Evolutionary conservation across 1,139 yeast species (phyloP).

Genomic region (Spathaspora sp.): DNA sequence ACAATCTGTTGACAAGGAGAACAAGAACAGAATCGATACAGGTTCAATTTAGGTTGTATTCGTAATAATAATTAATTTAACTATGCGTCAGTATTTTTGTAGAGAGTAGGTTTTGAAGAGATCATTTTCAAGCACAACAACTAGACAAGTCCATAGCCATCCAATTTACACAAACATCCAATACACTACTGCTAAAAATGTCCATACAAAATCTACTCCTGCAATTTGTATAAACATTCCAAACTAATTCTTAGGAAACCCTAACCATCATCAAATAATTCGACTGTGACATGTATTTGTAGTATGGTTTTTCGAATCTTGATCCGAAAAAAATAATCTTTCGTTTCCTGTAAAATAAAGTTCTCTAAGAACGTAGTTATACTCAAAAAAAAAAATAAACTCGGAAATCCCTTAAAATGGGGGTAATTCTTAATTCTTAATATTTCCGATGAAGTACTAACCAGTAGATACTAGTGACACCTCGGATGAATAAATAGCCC

Average conservation of each 20-base stretch:
- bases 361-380: not conserved
- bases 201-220: not conserved
- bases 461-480: too few relatives aligned
- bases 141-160: too few relatives aligned
- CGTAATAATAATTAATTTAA: too few relatives aligned
- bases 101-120: too few relatives aligned
- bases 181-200: not conserved
- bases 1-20: not conserved
- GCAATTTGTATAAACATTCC: not conserved
- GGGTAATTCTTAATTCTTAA: not conserved
- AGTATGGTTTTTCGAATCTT: not conserved
- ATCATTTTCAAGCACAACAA: too few relatives aligned
- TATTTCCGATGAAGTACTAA: not conserved
- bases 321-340: not conserved
- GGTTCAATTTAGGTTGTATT: not conserved
- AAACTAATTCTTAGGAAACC: not conserved
- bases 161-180: not conserved
- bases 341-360: not conserved
- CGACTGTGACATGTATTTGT: not conserved
- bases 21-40: conserved; percentile 1
- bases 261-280: not conserved
- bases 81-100: too few relatives aligned
- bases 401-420: not conserved
- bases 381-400: not conserved
- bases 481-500: not conserved